Conservation (phyloP, 768 basidiomycete species). For the Macrolepiota fuliginosa region DNA sequence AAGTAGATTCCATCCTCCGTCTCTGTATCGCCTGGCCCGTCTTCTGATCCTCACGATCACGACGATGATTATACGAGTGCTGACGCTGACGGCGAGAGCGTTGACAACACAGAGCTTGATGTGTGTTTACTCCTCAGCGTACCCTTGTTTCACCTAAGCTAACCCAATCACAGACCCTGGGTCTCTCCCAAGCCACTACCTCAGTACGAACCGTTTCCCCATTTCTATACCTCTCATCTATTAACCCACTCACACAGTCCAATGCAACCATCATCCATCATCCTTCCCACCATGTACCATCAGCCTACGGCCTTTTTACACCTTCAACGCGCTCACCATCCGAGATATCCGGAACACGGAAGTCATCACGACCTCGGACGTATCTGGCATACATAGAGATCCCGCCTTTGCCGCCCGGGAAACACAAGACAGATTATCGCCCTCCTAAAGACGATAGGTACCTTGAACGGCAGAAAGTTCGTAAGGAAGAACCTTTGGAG, state of each 20-base stretch:
- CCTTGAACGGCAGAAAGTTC: not conserved
- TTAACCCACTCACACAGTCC: not conserved
- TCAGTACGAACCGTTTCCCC: not conserved
- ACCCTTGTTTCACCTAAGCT: no score
- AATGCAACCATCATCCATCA: not conserved
- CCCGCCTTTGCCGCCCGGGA: not conserved
- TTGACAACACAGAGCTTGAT: not conserved
- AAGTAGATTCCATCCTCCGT: not conserved
- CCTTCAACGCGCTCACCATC: not conserved
- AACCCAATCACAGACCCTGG: not conserved
- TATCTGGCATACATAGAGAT: not conserved
- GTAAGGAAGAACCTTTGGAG: not conserved
- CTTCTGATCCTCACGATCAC: not conserved
- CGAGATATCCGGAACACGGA: not conserved
- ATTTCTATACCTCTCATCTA: no score
- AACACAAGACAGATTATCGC: not conserved
- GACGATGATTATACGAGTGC: conserved; percentile 2
- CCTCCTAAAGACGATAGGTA: not conserved
- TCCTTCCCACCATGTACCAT: not conserved
- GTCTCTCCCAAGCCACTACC: not conserved
- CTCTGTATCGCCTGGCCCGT: not conserved
- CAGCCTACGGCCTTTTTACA: not conserved
- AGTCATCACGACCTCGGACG: not conserved
- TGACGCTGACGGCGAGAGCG: conserved; percentile 6
- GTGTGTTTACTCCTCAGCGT: not conserved